phyloP scores from a whole-genome alignment of 108 stramenopile species.

The Aurantiochytrium sp. region DNA sequence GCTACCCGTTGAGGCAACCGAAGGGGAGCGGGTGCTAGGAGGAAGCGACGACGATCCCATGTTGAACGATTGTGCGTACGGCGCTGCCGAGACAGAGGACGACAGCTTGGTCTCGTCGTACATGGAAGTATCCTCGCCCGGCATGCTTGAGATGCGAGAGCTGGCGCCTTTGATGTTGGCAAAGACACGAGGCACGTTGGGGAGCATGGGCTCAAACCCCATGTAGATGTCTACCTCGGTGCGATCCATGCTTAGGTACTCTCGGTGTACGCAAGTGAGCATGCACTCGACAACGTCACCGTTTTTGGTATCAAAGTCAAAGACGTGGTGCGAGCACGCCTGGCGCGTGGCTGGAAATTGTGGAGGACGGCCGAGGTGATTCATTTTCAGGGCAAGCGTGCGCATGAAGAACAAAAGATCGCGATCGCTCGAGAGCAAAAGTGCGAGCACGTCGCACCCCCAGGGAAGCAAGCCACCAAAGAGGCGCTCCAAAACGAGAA shows the following conservation, averaged over 20 bases:
- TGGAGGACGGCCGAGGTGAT: background rate
- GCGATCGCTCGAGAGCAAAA: background rate
- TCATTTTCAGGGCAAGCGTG: background rate
- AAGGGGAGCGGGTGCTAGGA: background rate
- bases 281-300: background rate
- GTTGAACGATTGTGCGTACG: too few species aligned
- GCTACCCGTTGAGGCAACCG: background rate
- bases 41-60: background rate
- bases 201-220: constrained; percentile 4
- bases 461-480: background rate
- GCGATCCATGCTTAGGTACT: constrained; percentile 10
- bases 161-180: background rate
- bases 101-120: background rate
- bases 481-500: background rate
- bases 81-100: too few species aligned
- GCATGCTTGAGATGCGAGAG: background rate
- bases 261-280: background rate
- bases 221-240: constrained; percentile 14
- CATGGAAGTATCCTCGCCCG: background rate
- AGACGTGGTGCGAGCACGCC: background rate
- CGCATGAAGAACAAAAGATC: constrained; percentile 6
- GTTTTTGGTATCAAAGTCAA: background rate
- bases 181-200: background rate
- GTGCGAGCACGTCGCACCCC: constrained; percentile 1
- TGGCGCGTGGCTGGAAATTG: background rate